Conservation (phyloP, 371 early-diverging fungal species). For the Funneliformis caledonium region DNA sequence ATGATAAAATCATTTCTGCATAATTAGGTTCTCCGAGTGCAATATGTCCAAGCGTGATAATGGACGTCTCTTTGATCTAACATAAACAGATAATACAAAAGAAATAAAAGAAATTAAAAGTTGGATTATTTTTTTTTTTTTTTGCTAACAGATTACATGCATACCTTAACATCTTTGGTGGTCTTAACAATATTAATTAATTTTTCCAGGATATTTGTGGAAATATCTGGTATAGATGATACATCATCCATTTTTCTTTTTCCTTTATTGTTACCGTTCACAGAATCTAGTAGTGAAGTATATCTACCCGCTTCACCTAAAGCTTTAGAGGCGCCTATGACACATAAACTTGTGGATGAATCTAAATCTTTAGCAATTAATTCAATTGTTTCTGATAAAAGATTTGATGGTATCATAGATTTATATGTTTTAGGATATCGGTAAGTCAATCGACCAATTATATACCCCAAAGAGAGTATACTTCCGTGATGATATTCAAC, state of each 20-base stretch:
- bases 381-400: constrained; percentile 48
- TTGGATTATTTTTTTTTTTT: background rate
- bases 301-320: constrained; percentile 73
- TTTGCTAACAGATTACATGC: background rate
- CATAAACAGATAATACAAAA: background rate
- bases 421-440: constrained; percentile 50
- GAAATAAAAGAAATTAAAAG: background rate
- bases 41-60: constrained; percentile 72
- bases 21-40: constrained; percentile 60
- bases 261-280: background rate
- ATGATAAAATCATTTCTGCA: constrained; percentile 53
- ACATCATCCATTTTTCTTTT: constrained; percentile 33
- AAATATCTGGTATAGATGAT: background rate
- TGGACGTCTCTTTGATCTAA: constrained; percentile 66
- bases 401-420: background rate
- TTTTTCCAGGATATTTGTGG: constrained; percentile 51
- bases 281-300: constrained; percentile 47
- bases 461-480: constrained; percentile 69
- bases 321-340: constrained; percentile 64
- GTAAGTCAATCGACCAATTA: constrained; percentile 67
- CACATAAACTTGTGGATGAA: constrained; percentile 52
- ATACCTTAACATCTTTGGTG: constrained; percentile 69
- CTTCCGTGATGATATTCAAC: constrained; percentile 71
- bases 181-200: constrained; percentile 55
- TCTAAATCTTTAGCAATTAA: constrained; percentile 55